Evolutionary conservation across 2,329 filamentous ascomycete species (phyloP).

Genomic region (Exophiala oligosperma): DNA sequence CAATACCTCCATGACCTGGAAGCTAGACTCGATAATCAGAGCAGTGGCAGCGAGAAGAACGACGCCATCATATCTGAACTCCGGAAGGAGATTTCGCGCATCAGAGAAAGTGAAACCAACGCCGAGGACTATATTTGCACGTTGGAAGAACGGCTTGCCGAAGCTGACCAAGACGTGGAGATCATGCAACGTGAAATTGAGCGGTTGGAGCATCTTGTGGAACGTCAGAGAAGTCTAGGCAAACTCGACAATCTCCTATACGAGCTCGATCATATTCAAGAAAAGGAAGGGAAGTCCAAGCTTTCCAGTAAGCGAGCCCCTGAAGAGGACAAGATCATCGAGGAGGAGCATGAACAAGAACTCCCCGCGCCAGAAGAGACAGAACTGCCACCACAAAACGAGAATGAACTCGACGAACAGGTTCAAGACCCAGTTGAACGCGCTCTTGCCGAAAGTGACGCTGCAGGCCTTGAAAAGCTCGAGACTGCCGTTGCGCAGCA

Average conservation of each 20-base stretch:
- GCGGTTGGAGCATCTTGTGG: slow-evolving; percentile 88
- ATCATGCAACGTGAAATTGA: slow-evolving; percentile 97
- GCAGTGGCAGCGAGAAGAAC: slow-evolving; percentile 90
- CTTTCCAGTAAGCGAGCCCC: slow-evolving; percentile 32
- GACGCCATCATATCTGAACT: slow-evolving; percentile 80
- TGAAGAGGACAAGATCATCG: slow-evolving; percentile 36
- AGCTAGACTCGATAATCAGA: slow-evolving; percentile 83
- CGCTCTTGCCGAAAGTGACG: slow-evolving; percentile 27
- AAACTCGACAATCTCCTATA: slow-evolving; percentile 91
- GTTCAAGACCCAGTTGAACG: slow-evolving; percentile 24
- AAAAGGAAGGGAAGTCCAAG: slow-evolving; percentile 50
- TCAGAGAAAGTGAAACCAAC: slow-evolving; percentile 84
- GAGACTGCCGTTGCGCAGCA: slow-evolving; percentile 35
- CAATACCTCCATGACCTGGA: slow-evolving; percentile 91
- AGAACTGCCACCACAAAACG: slow-evolving; percentile 35
- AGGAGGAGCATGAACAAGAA: slow-evolving; percentile 41
- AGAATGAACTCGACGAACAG: slow-evolving; percentile 29
- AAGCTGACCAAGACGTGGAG: slow-evolving; percentile 93
- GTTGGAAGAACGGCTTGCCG: slow-evolving; percentile 88
- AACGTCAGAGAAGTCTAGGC: slow-evolving; percentile 90
- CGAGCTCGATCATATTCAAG: slow-evolving; percentile 78
- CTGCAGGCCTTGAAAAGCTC: slow-evolving; percentile 38
- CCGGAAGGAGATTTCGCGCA: slow-evolving; percentile 83
- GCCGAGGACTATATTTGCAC: slow-evolving; percentile 98
- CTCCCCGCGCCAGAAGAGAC: slow-evolving; percentile 47